Evolutionary conservation across 1,284 basidiomycete species (phyloP).

Genomic region (Dichomitus squalens): DNA sequence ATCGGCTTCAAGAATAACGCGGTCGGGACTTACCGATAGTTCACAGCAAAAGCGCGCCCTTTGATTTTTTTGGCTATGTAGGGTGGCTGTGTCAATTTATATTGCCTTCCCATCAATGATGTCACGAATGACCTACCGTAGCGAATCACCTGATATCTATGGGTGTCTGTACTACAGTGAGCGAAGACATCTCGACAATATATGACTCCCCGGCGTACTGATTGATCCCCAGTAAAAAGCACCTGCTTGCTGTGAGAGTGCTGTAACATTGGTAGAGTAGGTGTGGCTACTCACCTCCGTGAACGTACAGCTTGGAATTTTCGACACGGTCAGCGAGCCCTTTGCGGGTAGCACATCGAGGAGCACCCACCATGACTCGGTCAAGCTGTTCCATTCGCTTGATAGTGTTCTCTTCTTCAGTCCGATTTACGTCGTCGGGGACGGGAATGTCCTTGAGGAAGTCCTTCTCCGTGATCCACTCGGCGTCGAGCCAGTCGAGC

Average conservation of each 20-base stretch:
- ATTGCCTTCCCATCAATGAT: neutral
- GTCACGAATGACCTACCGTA: conserved; percentile 42
- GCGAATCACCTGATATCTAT: conserved; percentile 69
- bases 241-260: conserved; percentile 35
- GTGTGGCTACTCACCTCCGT: conserved; percentile 54
- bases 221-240: conserved; percentile 72
- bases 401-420: conserved; percentile 44
- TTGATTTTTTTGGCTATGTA: conserved; percentile 66
- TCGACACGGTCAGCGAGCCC: neutral
- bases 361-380: conserved; percentile 51
- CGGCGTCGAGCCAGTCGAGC: conserved; percentile 67
- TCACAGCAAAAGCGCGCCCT: conserved; percentile 69
- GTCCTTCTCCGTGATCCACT: conserved; percentile 76
- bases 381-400: conserved; percentile 57
- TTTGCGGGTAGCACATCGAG: neutral
- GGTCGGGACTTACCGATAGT: conserved; percentile 46
- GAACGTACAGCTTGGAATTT: conserved; percentile 64
- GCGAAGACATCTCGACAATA: neutral
- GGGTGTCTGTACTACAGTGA: conserved; percentile 51
- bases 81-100: neutral
- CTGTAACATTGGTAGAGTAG: neutral
- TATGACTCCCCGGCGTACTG: conserved; percentile 39
- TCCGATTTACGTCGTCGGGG: conserved; percentile 35
- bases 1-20: neutral
- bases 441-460: conserved; percentile 38